phyloP scores from a whole-genome alignment of 2,329 filamentous ascomycete genomes.

The Colletotrichum sp. region DNA sequence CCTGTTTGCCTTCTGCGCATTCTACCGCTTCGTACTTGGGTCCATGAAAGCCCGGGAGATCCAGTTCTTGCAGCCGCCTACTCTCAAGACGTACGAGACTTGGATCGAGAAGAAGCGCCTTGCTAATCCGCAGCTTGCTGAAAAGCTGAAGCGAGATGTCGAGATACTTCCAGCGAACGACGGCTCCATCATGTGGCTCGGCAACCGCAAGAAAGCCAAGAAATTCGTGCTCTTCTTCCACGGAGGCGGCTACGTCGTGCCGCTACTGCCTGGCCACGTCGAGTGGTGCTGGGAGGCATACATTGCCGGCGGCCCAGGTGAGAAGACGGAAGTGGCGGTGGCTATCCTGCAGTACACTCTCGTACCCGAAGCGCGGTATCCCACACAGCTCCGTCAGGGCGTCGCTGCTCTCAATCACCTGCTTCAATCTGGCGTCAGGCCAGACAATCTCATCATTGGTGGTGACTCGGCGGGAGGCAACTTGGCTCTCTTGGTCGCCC shows the following conservation, averaged over 20 bases:
- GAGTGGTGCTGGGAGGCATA: constrained; percentile 31
- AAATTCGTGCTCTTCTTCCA: constrained; percentile 34
- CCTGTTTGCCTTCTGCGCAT: constrained; percentile 21
- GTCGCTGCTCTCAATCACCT: constrained; percentile 34
- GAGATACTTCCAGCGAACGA: constrained; percentile 5
- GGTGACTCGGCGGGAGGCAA: constrained; percentile 42
- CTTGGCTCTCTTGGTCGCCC: constrained; percentile 34
- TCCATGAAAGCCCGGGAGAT: constrained; percentile 22
- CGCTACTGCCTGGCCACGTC: constrained; percentile 25
- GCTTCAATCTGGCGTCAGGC: constrained; percentile 30
- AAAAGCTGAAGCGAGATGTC: background rate
- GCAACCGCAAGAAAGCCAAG: constrained; percentile 28
- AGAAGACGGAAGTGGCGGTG: constrained; percentile 12
- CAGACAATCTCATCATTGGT: constrained; percentile 36
- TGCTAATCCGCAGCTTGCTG: background rate
- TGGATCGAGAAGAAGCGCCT: constrained; percentile 26
- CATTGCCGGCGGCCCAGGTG: constrained; percentile 13
- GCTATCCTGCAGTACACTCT: constrained; percentile 22
- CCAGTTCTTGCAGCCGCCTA: constrained; percentile 25
- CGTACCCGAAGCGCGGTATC: constrained; percentile 15
- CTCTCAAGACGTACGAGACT: constrained; percentile 23
- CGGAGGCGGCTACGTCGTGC: constrained; percentile 32
- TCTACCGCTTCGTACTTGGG: constrained; percentile 20
- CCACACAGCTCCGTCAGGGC: constrained; percentile 12
- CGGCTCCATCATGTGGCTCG: constrained; percentile 31